Base-by-base conservation (phyloP, 2,329 filamentous ascomycete species). In the Mycosphaerelloides madeirae region DNA sequence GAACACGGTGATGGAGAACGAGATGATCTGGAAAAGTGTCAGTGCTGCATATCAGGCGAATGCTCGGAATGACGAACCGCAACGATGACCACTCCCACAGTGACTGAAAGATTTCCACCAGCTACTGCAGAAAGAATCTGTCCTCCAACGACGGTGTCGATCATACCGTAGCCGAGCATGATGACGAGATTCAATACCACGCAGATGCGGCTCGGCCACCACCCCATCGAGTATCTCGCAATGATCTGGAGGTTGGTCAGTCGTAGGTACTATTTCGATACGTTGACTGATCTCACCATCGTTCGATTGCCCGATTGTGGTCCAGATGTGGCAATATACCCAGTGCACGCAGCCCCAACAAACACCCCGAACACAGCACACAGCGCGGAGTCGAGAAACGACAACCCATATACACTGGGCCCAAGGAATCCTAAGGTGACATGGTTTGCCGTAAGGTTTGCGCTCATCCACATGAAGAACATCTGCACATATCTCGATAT, bases 61-160 rank as follows among this genome's bases (percentile, higher is more conserved):
- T 29, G 8, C 8, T 29, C 28, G 28, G 28, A 29, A 12, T 19
- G 7, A 43, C 35, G 33, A 12, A 46, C 46, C 6, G 43, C 46
- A 29, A 49, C 40, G 32, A 82, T 74, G 28, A 82, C 66, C 44
- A 83, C 80, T 50, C 79, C 79, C 3, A 81, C 78, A 33, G 73
- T 70, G 12, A 81, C 73, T 1, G 74, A 73, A 65, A 81, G 70
- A 44, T 68, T 70, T 3, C 72, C 48, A 43, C 71, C 70, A 29
- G 74, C 76, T 3, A 83, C 75, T 2, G 80, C 79, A 8, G 76
- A 78, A 6, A 83, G 63, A 20, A 82, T 77, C 53, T 81, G 77
- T 0, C 79, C 80, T 3, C 74, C 75, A 22, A 83, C 71, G n/a
- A 82, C 73, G 29, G 71, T 76, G 57, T 78, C 73, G 50, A 82